phyloP scores from a whole-genome alignment of 2,329 filamentous ascomycete genomes.

The Fusarium gaditjirri region DNA sequence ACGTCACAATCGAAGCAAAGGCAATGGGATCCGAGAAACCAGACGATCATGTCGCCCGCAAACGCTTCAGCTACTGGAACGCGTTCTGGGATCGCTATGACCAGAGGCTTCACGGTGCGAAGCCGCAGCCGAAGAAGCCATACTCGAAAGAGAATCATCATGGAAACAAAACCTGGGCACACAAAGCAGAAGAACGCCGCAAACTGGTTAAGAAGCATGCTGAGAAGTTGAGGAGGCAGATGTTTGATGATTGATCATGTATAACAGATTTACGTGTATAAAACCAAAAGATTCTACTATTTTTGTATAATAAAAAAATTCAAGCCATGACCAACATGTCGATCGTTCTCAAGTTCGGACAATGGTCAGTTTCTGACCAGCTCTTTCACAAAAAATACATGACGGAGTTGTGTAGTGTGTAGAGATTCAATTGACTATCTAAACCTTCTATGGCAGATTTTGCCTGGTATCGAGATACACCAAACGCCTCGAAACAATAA shows the following conservation, averaged over 20 bases:
- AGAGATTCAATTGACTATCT: constrained; percentile 19
- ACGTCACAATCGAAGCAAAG: constrained; percentile 8
- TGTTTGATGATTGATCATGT: constrained; percentile 25
- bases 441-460: background rate
- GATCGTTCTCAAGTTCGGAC: background rate
- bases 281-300: constrained; percentile 2
- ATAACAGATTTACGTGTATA: constrained; percentile 21
- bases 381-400: background rate
- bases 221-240: background rate
- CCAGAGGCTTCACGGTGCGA: constrained; percentile 23
- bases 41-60: constrained; percentile 26
- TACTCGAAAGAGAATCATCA: background rate
- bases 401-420: background rate
- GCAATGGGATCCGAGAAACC: constrained; percentile 7
- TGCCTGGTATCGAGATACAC: constrained; percentile 32
- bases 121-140: background rate
- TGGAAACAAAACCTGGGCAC: background rate
- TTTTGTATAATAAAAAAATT: constrained; percentile 26
- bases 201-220: background rate
- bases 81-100: constrained; percentile 44
- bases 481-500: constrained; percentile 17
- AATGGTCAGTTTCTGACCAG: background rate
- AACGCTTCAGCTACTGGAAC: constrained; percentile 40
- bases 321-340: background rate
- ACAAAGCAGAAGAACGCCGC: background rate